Evolutionary conservation across 2,329 filamentous ascomycete species (phyloP), one percentile per base, ranked within the genome.

Genomic region (Hansfordia pulvinata): DNA sequence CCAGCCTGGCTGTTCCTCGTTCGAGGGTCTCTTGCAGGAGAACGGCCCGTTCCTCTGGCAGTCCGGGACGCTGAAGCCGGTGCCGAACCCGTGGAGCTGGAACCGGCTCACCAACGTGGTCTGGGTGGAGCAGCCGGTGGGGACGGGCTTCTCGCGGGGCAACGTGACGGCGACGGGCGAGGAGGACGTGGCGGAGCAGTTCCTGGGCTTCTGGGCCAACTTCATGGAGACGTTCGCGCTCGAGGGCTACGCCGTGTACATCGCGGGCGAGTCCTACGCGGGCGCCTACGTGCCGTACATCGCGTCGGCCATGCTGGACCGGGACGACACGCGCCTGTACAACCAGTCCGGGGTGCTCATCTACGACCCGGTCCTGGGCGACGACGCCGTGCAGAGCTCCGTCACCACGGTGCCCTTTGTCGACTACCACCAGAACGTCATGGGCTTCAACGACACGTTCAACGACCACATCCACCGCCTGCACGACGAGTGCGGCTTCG

Each of bases 31-130:
- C 2, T 47, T 88, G 8, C 77, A 82, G 26, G 81, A 88, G 39
- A 86, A 84, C 39, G 80, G 82, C 0, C 76, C 80, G 0, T 77
- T 83, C 40, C 30, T 65, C 5, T 82, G 76, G 76, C 68, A 77
- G 43, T 61, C 69, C 9, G 82, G 82, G 18, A 86, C 77, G 1
- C 66, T 61, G 29, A 59, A 61, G 11, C 78, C 79, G 0, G 59
- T 72, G 0, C 53, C 58, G 23, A 85, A 85, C 43, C 62, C 67
- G 0, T 85, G 76, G 55, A 66, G 67, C n/a, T 86, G 78, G 78
- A 69, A 69, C 32, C 77, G 77, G 26, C 51, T 88, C 19, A 80
- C 79, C 28, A 84, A 86, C 47, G 68, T 86, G 41, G 56, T 90
- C 24, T 90, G 74, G 69, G 62, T 80, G 7, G 79, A 82, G 40